Evolutionary conservation across 176 grass and related monocot genomes (phyloP).

Genomic region (Elymus sibiricus): DNA sequence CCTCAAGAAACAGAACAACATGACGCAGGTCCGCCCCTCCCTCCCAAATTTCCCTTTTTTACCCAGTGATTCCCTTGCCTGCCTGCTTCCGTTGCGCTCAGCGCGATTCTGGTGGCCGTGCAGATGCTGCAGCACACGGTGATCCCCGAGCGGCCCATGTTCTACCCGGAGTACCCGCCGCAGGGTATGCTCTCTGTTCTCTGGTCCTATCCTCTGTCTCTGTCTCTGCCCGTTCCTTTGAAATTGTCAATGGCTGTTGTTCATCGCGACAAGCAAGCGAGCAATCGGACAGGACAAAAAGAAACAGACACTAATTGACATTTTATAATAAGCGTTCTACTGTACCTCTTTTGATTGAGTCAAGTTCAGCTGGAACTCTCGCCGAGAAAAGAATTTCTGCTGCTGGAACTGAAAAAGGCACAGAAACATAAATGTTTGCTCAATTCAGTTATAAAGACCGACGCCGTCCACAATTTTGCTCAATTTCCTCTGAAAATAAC

Average conservation of each 20-base stretch:
- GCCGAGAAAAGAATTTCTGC: neutral
- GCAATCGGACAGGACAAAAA: too few relatives aligned
- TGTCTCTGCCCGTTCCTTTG: neutral
- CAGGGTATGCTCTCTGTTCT: constrained; percentile 34
- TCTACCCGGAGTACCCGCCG: constrained; percentile 72
- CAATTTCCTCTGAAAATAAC: fast-evolving
- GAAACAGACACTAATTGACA: neutral
- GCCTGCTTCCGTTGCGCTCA: neutral
- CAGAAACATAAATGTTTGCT: neutral
- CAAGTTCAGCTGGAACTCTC: neutral
- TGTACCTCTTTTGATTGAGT: neutral
- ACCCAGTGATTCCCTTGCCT: neutral
- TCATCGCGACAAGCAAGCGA: neutral
- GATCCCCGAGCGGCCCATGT: constrained; percentile 92
- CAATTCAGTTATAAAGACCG: neutral
- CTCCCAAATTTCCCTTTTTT: neutral
- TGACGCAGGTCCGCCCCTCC: constrained; percentile 31
- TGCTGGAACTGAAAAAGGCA: neutral
- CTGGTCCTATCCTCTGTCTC: neutral
- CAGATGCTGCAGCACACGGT: constrained; percentile 76
- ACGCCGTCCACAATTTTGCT: too few relatives aligned
- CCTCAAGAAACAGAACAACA: constrained; percentile 74
- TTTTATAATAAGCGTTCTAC: neutral
- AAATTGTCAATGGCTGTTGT: neutral
- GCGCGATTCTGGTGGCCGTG: fast-evolving